Base-by-base conservation (phyloP, 768 basidiomycete species). In the Tulasnella sp. region DNA sequence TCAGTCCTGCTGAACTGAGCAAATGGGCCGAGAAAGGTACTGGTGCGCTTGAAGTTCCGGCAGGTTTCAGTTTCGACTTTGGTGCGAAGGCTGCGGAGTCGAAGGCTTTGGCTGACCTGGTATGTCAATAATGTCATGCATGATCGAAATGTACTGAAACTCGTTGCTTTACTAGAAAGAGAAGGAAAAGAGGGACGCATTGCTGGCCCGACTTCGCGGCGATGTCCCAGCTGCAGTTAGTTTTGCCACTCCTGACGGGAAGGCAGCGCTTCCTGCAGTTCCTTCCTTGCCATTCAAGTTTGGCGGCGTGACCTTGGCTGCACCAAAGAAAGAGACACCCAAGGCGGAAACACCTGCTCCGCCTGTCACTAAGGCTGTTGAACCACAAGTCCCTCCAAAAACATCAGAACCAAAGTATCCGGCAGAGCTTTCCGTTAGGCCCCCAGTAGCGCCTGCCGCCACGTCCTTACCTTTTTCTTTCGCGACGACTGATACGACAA, bases 31-130 rank as follows among this genome's bases (percentile, higher is more conserved):
- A 43, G 23, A 23, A 29, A 11, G 42, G 41, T 9, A 42, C 41
- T 25, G 54, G 40, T 23, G 45, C 29, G 29, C 31, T 57, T 4
- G 54, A 57, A 43, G 45, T 57, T 4, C 54, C 54, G 12, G 41
- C 54, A 8, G 54, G 54, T 17, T 57, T 41, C 40, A 57, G 37
- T 32, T 57, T 57, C 31, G 42, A 57, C n/a, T 34, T 39, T 19
- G n/a, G n/a, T n/a, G 23, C 49, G 5, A 51, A 51, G 49, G 3
- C 48, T 23, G 49, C 19, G 14, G 36, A 31, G 49, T 8, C 36
- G 9, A 31, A 3, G 23, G 17, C 14, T n/a, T n/a, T n/a, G n/a
- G n/a, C n/a, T n/a, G n/a, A n/a, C n/a, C n/a, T n/a, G n/a, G n/a
- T n/a, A n/a, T n/a, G n/a, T n/a, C n/a, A n/a, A n/a, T n/a, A n/a